Evolutionary conservation across 129 eudicot genomes (phyloP), one percentile per base, ranked within the genome.

Genomic region (Glebionis coronaria): DNA sequence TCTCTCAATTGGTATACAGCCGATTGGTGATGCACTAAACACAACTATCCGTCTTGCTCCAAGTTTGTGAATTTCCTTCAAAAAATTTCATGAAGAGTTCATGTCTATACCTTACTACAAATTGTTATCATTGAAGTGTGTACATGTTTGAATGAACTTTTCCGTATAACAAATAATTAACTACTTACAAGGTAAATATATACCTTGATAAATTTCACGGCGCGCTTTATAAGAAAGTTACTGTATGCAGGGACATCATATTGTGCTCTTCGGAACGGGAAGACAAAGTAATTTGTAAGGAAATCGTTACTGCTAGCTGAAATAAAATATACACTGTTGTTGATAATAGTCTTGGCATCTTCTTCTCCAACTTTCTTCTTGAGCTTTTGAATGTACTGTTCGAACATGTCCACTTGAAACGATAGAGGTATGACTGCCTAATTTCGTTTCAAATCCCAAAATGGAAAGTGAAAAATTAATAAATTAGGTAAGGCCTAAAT

Each of bases 1-100:
- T 62, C 97, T 81, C 54, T 78, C 82, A n/a, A 78, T 65, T 1
- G 95, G 97, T 23, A 83, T 11, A 77, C 93, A 87, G 1, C 97
- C 97, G 9, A 85, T 9, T 0, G 97, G 96, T 28, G 88, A 81
- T 25, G 80, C 51, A 15, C 90, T 77, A 40, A 78, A 62, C 1
- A 87, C 74, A 38, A 72, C 88, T 10, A 91, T 83, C 59, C 83
- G 73, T 42, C 96, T 75, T 54, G 83, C 90, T 42, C 94, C 97
- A 13, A 85, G 16, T n/a, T 18, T n/a, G 61, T 88, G 77, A 75
- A 88, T 51, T 16, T 80, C 92, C 96, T 88, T 45, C 46, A 69
- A 31, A 5, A 1, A 31, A 4, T 31, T 31, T 31, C 40, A 31
- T 31, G 9, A 31, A 31, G 40, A 31, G 9, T 31, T 31, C 40